Evolutionary conservation across 139 green algal species (phyloP), one percentile per base, ranked within the genome.

Genomic region (Raphidocelis subcapitata): DNA sequence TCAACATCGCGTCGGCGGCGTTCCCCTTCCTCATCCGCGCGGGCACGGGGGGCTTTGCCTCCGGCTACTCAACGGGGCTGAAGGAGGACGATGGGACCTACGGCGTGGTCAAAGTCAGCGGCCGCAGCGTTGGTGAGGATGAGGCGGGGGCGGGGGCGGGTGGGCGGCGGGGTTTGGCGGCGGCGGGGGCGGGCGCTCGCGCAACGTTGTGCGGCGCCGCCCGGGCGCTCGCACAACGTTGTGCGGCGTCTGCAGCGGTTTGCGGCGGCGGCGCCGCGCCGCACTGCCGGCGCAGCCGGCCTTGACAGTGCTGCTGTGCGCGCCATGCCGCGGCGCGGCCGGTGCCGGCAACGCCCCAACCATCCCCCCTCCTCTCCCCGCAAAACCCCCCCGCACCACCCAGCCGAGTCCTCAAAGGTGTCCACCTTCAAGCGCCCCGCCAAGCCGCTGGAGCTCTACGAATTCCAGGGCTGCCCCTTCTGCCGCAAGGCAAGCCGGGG

Each of bases 391-490:
- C 24, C 5, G 12, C 54, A 29, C 54, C 18, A 20, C 52, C 29
- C 29, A 16, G 12, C 24, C 3, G 21, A 62, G 65, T 36, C 28
- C 29, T 29, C 49, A 64, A 47, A 86, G 67, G 73, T 90, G 8
- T 4, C 51, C 5, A 62, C 16, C 28, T 84, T 87, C 57, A 75
- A 69, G 61, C 72, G 85, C 1, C 88, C 88, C 1, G 81, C 26
- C 1, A 51, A 87, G 77, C 74, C 84, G 0, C 72, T 94, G 26
- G 77, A 84, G 79, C 68, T 92, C 18, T 94, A 91, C 59, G 89
- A 94, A 76, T 94, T 92, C 54, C 78, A 90, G 63, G 78, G 69
- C 14, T 94, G 89, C 70, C 89, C 89, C 29, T 94, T 93, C 79
- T 94, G 89, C 84, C 86, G 83, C 57, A 91, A 91, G n/a, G n/a